phyloP scores from a whole-genome alignment of 345 rosid species.

The Brassica cretica region DNA sequence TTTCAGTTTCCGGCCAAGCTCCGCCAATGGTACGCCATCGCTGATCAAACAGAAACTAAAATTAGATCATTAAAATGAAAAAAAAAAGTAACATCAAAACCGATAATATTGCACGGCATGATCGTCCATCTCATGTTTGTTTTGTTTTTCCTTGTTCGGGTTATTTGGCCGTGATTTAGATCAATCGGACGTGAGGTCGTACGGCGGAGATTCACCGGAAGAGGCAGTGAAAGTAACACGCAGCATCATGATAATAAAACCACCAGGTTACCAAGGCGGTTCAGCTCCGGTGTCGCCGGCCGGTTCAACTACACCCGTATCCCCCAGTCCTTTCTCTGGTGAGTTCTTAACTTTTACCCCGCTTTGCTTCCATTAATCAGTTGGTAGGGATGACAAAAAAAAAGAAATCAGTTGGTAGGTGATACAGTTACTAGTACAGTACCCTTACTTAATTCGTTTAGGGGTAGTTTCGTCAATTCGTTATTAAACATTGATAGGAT shows the following conservation, averaged over 20 bases:
- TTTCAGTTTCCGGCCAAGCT: slow-evolving; percentile 58
- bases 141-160: neutral
- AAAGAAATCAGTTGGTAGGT: neutral
- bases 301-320: slow-evolving; percentile 79
- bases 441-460: neutral
- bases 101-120: neutral
- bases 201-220: slow-evolving; percentile 41
- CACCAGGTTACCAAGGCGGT: slow-evolving; percentile 74
- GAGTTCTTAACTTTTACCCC: slow-evolving; percentile 28
- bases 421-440: slow-evolving; percentile 1
- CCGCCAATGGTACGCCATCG: slow-evolving; percentile 81
- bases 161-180: slow-evolving; percentile 44
- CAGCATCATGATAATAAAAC: slow-evolving; percentile 83
- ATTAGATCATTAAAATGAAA: neutral
- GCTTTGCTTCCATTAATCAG: too few relatives aligned
- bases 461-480: slow-evolving; percentile 46
- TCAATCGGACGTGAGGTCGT: slow-evolving; percentile 53
- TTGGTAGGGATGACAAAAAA: too few relatives aligned
- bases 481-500: neutral
- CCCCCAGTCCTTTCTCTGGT: slow-evolving; percentile 67
- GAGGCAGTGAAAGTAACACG: slow-evolving; percentile 68
- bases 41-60: neutral
- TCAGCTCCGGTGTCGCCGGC: slow-evolving; percentile 90
- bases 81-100: neutral
- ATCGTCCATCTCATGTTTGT: neutral